A percentile compares a stretch with the other conserved stretches of the same genome.
phyloP scores from a whole-genome alignment of 208 protist species.

The Entamoeba invadens region DNA sequence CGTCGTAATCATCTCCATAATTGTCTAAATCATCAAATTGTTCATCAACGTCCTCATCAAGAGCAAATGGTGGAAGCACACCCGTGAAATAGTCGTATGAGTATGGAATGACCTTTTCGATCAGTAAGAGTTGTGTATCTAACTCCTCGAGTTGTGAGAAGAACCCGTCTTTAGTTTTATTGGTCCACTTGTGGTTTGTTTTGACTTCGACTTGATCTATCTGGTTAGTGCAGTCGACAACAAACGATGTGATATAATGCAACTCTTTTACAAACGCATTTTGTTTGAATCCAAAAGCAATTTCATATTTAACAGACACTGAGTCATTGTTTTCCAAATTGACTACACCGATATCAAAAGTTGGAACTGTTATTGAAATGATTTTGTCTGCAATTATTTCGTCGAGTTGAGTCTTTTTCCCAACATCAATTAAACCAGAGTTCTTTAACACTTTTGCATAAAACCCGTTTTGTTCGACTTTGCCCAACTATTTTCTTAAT shows the following conservation, averaged over 20 bases:
- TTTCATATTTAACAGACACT: not conserved
- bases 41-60: not conserved
- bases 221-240: not conserved
- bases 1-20: not conserved
- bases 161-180: not conserved
- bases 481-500: too few relatives aligned
- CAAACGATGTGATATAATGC: not conserved
- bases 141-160: not conserved
- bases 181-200: not conserved
- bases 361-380: not conserved
- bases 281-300: not conserved
- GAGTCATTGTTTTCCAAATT: not conserved
- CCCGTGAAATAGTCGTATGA: not conserved
- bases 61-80: not conserved
- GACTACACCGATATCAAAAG: not conserved
- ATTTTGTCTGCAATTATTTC: not conserved
- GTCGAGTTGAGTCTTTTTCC: not conserved
- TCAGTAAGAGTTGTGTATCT: not conserved
- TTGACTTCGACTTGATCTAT: not conserved
- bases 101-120: not conserved
- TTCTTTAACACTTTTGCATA: not conserved
- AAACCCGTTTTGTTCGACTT: not conserved
- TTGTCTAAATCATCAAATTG: not conserved
- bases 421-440: not conserved
- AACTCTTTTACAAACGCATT: not conserved